phyloP scores from a whole-genome alignment of 2,329 filamentous ascomycete genomes.

The Dactylellina haptotyla region DNA sequence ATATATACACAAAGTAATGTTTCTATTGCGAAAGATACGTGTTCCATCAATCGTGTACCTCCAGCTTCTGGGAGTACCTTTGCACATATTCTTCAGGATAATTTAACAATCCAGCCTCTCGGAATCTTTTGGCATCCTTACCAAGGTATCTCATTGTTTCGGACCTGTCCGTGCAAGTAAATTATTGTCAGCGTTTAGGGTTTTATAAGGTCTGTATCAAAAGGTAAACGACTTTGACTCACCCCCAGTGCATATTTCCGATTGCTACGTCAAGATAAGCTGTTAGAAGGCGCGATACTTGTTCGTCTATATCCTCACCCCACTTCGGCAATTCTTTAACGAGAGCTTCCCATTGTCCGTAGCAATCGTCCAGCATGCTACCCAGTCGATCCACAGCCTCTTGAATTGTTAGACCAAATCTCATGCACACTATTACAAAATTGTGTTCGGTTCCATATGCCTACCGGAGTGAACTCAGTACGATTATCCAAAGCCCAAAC shows the following conservation, averaged over 20 bases:
- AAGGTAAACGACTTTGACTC: too few species aligned
- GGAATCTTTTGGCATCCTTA: too few species aligned
- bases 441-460: conserved; percentile 55
- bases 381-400: conserved; percentile 56
- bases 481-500: neutral
- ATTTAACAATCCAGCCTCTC: too few species aligned
- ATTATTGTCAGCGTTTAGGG: too few species aligned
- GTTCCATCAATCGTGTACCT: too few species aligned
- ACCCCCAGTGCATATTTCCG: conserved; percentile 58
- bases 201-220: too few species aligned
- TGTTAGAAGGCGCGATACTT: conserved; percentile 56
- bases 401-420: conserved; percentile 55
- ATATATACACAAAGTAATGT: too few species aligned
- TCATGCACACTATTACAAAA: conserved; percentile 54
- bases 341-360: conserved; percentile 57
- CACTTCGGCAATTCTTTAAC: conserved; percentile 56
- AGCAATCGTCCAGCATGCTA: conserved; percentile 56
- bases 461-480: neutral
- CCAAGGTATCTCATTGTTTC: too few species aligned
- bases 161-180: too few species aligned
- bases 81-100: too few species aligned
- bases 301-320: conserved; percentile 56
- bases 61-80: too few species aligned
- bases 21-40: too few species aligned
- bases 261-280: conserved; percentile 56